These are phyloP conservation scores for Pichia inconspicua DNA, from an alignment of 1,139 yeast species.

Conservation along the genomic window DNA sequence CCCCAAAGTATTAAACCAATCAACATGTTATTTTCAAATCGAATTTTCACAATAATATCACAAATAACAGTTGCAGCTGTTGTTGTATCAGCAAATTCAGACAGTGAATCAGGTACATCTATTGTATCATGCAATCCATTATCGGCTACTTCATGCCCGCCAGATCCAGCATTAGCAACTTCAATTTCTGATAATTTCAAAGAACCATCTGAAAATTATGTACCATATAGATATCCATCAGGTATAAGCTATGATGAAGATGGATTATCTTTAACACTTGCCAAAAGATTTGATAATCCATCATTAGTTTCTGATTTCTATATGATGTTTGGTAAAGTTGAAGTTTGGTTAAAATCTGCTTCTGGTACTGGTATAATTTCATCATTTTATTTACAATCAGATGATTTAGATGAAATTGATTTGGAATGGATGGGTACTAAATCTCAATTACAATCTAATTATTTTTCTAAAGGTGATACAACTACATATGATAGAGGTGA, in stretches of 20 bases:
- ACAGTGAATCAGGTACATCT: constrained; percentile 15
- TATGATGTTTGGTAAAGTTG: constrained; percentile 80
- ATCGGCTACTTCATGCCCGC: constrained; percentile 31
- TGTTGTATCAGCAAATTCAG: not conserved
- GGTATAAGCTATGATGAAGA: constrained; percentile 33
- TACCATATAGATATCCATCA: constrained; percentile 31
- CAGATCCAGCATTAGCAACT: constrained; percentile 49
- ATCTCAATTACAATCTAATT: constrained; percentile 70
- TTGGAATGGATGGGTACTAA: constrained; percentile 78
- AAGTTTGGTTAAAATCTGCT: constrained; percentile 64
- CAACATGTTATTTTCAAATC: not conserved
- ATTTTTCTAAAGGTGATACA: constrained; percentile 72
- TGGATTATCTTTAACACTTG: constrained; percentile 57
- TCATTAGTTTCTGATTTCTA: constrained; percentile 68
- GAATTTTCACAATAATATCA: not conserved
- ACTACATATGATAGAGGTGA: constrained; percentile 73
- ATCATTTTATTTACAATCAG: constrained; percentile 74
- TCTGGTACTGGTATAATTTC: constrained; percentile 72
- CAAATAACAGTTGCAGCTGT: not conserved
- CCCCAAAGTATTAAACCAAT: not conserved
- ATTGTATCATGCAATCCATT: constrained; percentile 37
- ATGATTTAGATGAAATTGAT: constrained; percentile 82
- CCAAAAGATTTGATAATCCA: constrained; percentile 65
- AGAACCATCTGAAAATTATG: constrained; percentile 37
- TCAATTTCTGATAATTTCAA: constrained; percentile 45